These are phyloP conservation scores for Pseudogymnoascus pannorum DNA, from an alignment of 2,329 filamentous ascomycete species.

Conservation along the genomic window DNA sequence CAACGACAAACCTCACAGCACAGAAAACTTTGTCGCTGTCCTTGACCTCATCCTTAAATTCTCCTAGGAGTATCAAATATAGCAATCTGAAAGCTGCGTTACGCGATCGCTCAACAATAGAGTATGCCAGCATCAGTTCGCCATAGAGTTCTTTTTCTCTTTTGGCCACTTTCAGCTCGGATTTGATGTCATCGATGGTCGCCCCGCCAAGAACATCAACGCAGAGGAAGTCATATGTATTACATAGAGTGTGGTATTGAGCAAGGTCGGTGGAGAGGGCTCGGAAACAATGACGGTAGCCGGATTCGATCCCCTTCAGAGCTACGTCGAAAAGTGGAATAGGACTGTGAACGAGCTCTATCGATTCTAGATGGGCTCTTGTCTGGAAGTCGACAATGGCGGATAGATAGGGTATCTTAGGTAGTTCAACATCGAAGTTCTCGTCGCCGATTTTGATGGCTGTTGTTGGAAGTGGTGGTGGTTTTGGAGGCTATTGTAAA, in stretches of 20 bases:
- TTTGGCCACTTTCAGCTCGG: too few relatives aligned
- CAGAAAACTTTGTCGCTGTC: conserved; percentile 21
- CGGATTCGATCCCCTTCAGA: conserved; percentile 25
- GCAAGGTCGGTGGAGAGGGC: conserved; percentile 20
- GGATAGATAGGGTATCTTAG: not conserved
- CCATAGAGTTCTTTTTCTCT: too few relatives aligned
- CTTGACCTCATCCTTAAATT: conserved; percentile 20
- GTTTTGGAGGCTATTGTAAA: not conserved
- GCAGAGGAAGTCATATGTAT: conserved; percentile 24
- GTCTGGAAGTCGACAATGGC: not conserved
- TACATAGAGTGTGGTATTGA: conserved; percentile 21
- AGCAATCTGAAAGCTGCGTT: conserved; percentile 23
- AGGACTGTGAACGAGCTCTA: conserved; percentile 19
- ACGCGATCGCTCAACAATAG: too few relatives aligned
- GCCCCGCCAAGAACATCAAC: conserved; percentile 19
- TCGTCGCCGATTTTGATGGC: not conserved
- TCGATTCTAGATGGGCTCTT: conserved; percentile 22
- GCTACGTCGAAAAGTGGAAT: conserved; percentile 22
- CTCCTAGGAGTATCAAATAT: conserved; percentile 19
- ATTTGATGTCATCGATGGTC: conserved; percentile 21
- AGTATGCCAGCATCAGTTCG: too few relatives aligned
- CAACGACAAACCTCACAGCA: conserved; percentile 23
- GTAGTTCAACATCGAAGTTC: not conserved
- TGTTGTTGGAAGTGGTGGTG: not conserved
- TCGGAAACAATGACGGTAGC: conserved; percentile 26